Evolutionary conservation across 139 green algal genomes (phyloP).

Genomic region (Diplosphaera chodatii): DNA sequence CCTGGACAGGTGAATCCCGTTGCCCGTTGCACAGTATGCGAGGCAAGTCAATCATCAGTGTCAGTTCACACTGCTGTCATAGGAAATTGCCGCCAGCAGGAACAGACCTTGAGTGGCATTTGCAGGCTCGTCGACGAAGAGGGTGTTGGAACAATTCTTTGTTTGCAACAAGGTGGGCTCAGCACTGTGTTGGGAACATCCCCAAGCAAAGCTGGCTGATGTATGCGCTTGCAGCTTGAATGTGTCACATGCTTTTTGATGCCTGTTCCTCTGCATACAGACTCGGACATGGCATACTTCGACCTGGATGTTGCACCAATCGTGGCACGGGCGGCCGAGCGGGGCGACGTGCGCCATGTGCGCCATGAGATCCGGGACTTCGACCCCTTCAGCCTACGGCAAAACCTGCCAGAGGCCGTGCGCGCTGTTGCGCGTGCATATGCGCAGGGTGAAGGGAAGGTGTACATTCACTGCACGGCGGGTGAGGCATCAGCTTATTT

Average conservation of each 20-base stretch:
- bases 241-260: too few species aligned
- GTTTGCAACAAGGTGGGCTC: slow-evolving; percentile 75
- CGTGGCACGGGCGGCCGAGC: slow-evolving; percentile 16
- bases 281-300: slow-evolving; percentile 88
- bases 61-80: too few species aligned
- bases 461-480: slow-evolving; percentile 95
- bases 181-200: too few species aligned
- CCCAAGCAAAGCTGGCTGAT: too few species aligned
- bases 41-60: too few species aligned
- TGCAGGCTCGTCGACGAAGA: slow-evolving; percentile 56
- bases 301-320: slow-evolving; percentile 71
- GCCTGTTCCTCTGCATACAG: slow-evolving; percentile 30
- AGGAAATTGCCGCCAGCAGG: too few species aligned
- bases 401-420: slow-evolving; percentile 50
- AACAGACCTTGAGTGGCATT: too few species aligned
- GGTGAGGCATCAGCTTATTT: too few species aligned
- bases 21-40: too few species aligned
- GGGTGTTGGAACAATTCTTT: slow-evolving; percentile 71
- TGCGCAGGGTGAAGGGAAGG: slow-evolving; percentile 27
- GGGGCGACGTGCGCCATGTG: slow-evolving; percentile 30
- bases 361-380: slow-evolving; percentile 71
- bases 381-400: slow-evolving; percentile 76
- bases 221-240: too few species aligned
- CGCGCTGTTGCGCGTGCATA: slow-evolving; percentile 29
- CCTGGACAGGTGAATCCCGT: slow-evolving; percentile 62